Base-by-base conservation (phyloP, 495 filamentous ascomycete species). In the Pyrenopolyporus hunteri region DNA sequence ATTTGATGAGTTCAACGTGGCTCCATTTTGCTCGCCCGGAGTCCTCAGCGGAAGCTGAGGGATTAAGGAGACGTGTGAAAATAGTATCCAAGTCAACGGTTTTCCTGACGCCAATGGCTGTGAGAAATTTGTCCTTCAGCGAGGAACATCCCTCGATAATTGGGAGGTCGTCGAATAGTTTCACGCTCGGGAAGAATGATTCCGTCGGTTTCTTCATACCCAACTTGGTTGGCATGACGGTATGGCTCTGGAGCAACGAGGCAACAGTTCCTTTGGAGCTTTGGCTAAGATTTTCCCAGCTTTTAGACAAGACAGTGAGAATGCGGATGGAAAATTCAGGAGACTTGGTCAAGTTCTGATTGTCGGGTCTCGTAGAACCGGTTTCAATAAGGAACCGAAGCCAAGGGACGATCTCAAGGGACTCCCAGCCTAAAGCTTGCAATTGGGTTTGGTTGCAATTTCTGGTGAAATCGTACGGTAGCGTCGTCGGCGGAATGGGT, bases 31-130 rank as follows among this genome's bases (percentile, higher is more conserved):
- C 73, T 36, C 72, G 64, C n/a, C 64, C 72, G 35, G 69, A 48
- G n/a, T 72, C 64, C 29, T 70, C 72, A 46, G 76, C 75, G 37
- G 80, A 78, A 17, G 72, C 65, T 4, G 81, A 73, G 2, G 74
- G 75, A 53, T 81, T 82, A 66, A 96, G 81, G 46, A 98, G 81
- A 32, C 95, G 84, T 31, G 90, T 88, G 64, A 98, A 97, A 17
- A 99, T 92, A 16, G 96, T 91, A 39, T 89, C 90, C 9, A 99
- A 80, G 48, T 98, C 94, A 17, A 99, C 85, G 0, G 94, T 98
- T 65, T 87, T 86, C 19, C 86, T 76, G n/a, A 93, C 93, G 0
- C 93, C 93, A 22, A 98, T 77, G 7, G 90, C 84, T 2, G 78
- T 74, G 39, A 99, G 74, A 53, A 97, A 87, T 68, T 94, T 97